These are phyloP conservation scores for Plasmodium billcollinsi DNA, from an alignment of 169 alveolate genomes.

Conservation along the genomic window DNA sequence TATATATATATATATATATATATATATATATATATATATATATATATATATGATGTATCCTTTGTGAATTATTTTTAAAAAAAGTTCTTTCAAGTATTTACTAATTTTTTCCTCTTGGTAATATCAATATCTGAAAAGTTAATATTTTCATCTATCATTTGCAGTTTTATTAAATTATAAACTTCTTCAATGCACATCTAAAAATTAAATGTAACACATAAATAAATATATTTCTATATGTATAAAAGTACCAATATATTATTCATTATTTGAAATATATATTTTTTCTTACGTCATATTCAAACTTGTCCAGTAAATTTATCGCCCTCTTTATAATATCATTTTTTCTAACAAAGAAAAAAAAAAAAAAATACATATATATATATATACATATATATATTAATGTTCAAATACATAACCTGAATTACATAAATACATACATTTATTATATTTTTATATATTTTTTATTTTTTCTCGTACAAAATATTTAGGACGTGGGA, in stretches of 20 bases:
- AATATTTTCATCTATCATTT: constrained; percentile 41
- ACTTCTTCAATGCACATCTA: constrained; percentile 58
- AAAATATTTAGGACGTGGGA: constrained; percentile 20
- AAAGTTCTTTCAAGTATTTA: neutral
- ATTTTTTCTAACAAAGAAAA: constrained; percentile 25
- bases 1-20: neutral
- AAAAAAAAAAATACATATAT: neutral
- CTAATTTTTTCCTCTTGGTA: constrained; percentile 65
- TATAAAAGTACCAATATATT: neutral
- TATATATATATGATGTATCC: neutral
- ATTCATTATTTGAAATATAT: neutral
- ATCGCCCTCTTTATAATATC: constrained; percentile 46
- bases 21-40: constrained; percentile 11
- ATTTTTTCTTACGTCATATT: constrained; percentile 52
- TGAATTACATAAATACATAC: neutral
- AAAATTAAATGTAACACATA: neutral
- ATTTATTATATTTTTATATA: neutral
- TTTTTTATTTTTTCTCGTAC: constrained; percentile 8
- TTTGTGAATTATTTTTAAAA: neutral
- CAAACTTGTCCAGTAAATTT: constrained; percentile 37
- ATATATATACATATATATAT: neutral
- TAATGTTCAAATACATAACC: neutral
- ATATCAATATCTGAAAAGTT: constrained; percentile 67
- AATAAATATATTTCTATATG: neutral
- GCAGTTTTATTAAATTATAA: constrained; percentile 51